Percentiles rank a stretch among this genome's conserved stretches.
Evolutionary conservation across 257 asterid genomes (phyloP).

Genomic region (Fraxinus quadrangulata): DNA sequence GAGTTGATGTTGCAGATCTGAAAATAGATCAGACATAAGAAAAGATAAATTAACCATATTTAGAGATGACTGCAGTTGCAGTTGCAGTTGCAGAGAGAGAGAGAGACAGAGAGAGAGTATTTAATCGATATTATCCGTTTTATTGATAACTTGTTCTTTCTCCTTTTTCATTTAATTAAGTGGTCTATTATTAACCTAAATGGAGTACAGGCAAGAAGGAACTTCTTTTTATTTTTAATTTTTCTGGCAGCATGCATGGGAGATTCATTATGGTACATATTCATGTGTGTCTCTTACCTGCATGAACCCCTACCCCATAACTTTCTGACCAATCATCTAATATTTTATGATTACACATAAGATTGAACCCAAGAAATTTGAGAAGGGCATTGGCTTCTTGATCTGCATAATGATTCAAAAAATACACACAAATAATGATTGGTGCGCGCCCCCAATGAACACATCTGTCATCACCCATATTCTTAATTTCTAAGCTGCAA

Average conservation of each 20-base stretch:
- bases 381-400: slow-evolving; percentile 11
- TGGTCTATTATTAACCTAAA: background rate
- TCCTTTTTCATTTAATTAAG: background rate
- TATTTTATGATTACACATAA: slow-evolving; percentile 9
- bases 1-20: no score
- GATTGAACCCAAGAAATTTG: slow-evolving; percentile 13
- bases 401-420: slow-evolving; percentile 7
- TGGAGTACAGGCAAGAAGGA: background rate
- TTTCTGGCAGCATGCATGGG: slow-evolving; percentile 22
- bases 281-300: slow-evolving; percentile 9
- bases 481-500: background rate
- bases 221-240: background rate
- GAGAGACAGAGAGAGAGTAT: background rate
- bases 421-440: slow-evolving; percentile 17
- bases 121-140: background rate
- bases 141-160: background rate
- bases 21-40: background rate
- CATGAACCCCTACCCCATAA: slow-evolving; percentile 20
- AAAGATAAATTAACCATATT: background rate
- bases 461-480: no score
- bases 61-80: background rate
- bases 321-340: slow-evolving; percentile 23
- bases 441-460: slow-evolving; percentile 13
- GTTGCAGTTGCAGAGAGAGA: background rate
- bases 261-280: slow-evolving; percentile 14